phyloP scores from a whole-genome alignment of 768 basidiomycete genomes.

The Coprinopsis sp. region DNA sequence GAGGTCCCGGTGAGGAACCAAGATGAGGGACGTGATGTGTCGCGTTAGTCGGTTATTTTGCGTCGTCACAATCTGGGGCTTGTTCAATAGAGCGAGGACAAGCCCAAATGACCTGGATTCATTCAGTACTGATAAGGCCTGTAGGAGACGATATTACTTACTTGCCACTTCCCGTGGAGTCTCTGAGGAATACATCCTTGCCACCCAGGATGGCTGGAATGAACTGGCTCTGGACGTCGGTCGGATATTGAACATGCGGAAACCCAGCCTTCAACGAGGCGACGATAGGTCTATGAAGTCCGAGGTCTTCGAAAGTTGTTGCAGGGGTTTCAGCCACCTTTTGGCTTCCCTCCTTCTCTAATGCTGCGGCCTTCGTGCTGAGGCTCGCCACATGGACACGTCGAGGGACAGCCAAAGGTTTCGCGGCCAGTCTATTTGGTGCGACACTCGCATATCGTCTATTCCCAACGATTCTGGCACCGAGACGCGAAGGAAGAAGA shows the following conservation, averaged over 20 bases:
- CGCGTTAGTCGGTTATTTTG: conserved; percentile 18
- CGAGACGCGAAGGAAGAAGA: no score
- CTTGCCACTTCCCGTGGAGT: conserved; percentile 79
- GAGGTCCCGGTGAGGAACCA: conserved; percentile 73
- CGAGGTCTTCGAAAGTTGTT: conserved; percentile 40
- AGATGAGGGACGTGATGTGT: conserved; percentile 49
- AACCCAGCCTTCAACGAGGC: conserved; percentile 53
- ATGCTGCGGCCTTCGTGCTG: not conserved
- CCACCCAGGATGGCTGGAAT: conserved; percentile 56
- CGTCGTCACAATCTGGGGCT: conserved; percentile 34
- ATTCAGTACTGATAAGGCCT: conserved; percentile 4
- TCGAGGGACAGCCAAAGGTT: no score
- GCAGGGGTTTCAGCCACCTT: not conserved
- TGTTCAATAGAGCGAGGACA: conserved; percentile 60
- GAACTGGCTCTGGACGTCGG: conserved; percentile 52
- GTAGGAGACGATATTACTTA: conserved; percentile 28
- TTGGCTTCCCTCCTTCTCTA: not conserved
- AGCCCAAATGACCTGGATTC: conserved; percentile 64
- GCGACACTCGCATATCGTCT: no score
- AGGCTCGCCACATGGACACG: no score
- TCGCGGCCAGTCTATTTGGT: no score
- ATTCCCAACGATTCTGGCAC: no score
- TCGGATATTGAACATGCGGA: conserved; percentile 55
- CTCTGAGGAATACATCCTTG: conserved; percentile 62
- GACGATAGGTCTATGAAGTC: conserved; percentile 46